Base-by-base conservation (phyloP, 805 yeast species). In the Wickerhamiella shivajii region DNA sequence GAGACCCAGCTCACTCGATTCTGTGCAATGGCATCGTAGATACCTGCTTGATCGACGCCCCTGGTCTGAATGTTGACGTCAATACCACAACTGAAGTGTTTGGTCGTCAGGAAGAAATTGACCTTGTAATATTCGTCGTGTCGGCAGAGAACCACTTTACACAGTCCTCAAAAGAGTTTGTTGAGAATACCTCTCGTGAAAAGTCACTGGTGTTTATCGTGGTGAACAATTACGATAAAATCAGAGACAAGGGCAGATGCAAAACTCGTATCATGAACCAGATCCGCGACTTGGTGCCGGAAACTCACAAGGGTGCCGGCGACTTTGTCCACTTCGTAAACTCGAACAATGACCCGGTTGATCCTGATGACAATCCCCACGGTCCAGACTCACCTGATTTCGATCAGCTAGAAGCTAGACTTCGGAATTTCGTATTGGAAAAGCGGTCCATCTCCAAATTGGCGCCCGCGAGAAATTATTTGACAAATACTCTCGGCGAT, bases 101-200 rank as follows among this genome's bases (percentile, higher is more conserved):
- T 52, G 77, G 95, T 2, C 71, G 96, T 39, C 97, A 90, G 59
- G 97, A 90, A 49, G 98, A 90, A 50, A 90, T 90, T 41, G 99
- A 90, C 53, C 64, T 90, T 43, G 94, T 90, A 3, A 87, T 90
- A 1, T 92, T 90, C 60, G 97, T 92, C 2, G 94, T 90, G 2
- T 80, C 77, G 53, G 93, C 98, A 0, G 97, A 85, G 49, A 92
- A 90, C 49, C 96, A 90, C 51, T 78, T 90, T 51, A 90, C 99
- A 0, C 61, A 84, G 37, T 79, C 93, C 0, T 97, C 96, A 0
- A 77, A 81, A 44, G 99, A 90, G 49, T 92, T 90, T 50, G 81
- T 90, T 34, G 65, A 87, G 2, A 71, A 80, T 24, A 93, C 95
- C 1, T 84, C 95, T 1, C 74, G 75, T 34, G 99, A 90, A 47